Base-by-base conservation (phyloP, 805 yeast genomes). In the Lachancea nothofagi region DNA sequence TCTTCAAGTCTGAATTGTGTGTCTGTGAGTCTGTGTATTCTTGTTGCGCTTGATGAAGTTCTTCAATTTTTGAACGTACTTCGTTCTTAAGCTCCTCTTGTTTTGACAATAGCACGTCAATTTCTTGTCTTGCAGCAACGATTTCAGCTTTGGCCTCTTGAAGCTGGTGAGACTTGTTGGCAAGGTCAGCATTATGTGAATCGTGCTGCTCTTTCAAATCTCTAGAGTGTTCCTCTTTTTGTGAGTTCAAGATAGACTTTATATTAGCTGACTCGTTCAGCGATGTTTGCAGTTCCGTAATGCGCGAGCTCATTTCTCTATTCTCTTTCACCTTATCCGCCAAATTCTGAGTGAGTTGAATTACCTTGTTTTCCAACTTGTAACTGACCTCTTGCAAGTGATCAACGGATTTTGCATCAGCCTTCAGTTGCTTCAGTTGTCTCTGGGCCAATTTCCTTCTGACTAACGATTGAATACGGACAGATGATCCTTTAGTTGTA, bases 341-440 rank as follows among this genome's bases (percentile, higher is more conserved):
- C 45, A 90, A 70, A 9, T 82, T 75, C 56, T 90, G 94, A 3
- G 97, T 90, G 51, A 93, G 75, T 63, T 89, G 95, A 49, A 93
- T 88, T n/a, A 94, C 97, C 71, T 94, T 93, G 65, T 93, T 93
- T 64, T 93, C 99, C 54, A 94, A 74, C 60, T 83, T 78, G 66
- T 87, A 93, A 54, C 95, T 88, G 28, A 86, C 95, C 61, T 90
- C 96, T 63, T 86, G 78, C 68, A 86, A 74, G 57, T 83, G 94
- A 59, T 82, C 81, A 32, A 87, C 95, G 12, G 96, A 86, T 59
- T 86, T 86, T 22, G 97, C 96, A 48, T 93, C 97, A n/a, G 72
- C 73, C 59, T 78, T 84, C 61, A 87, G 69, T 42, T 70, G 64
- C 47, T 67, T 65, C 51, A 85, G 75, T 58, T 83, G 81, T 37